Conservation (phyloP, 768 basidiomycete species). For the Trametes maxima region DNA sequence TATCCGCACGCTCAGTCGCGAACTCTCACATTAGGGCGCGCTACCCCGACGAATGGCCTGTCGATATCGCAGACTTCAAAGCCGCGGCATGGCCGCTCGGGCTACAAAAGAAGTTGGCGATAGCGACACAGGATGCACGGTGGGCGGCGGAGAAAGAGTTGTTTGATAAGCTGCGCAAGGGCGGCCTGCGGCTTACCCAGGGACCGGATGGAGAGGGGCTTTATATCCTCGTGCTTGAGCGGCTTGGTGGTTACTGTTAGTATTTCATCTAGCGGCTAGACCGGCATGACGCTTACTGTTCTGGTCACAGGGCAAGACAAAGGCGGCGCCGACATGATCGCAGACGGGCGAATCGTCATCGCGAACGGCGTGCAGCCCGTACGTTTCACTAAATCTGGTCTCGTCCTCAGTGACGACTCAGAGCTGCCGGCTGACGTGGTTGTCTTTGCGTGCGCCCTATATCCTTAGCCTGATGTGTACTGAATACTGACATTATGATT, state of each 20-base stretch:
- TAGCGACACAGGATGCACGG: conserved; percentile 21
- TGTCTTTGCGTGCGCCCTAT: conserved; percentile 31
- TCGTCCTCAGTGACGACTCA: conserved; percentile 35
- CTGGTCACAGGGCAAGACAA: conserved; percentile 23
- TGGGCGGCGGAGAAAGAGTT: conserved; percentile 38
- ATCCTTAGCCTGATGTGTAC: not conserved
- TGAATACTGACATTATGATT: not conserved
- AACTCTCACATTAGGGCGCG: not conserved
- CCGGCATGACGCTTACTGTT: not conserved
- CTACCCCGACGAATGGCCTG: conserved; percentile 27
- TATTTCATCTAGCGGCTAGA: not conserved
- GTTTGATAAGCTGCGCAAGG: conserved; percentile 38
- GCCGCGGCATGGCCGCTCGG: conserved; percentile 28
- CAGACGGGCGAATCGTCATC: conserved; percentile 24
- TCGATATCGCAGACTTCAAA: conserved; percentile 31
- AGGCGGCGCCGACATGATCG: conserved; percentile 27
- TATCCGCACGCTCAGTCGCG: conserved; percentile 26
- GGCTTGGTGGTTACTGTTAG: conserved; percentile 36
- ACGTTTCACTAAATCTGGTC: conserved; percentile 23
- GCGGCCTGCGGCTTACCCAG: conserved; percentile 41
- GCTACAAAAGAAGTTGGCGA: conserved; percentile 28
- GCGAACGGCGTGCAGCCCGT: conserved; percentile 23
- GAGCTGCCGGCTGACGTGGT: conserved; percentile 34
- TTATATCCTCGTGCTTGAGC: conserved; percentile 32
- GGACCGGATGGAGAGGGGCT: conserved; percentile 38